Percentiles rank a stretch among this genome's conserved stretches.
These are phyloP conservation scores for Cladorrhinum sp. DNA, from an alignment of 2,329 filamentous ascomycete genomes.

Conservation along the genomic window DNA sequence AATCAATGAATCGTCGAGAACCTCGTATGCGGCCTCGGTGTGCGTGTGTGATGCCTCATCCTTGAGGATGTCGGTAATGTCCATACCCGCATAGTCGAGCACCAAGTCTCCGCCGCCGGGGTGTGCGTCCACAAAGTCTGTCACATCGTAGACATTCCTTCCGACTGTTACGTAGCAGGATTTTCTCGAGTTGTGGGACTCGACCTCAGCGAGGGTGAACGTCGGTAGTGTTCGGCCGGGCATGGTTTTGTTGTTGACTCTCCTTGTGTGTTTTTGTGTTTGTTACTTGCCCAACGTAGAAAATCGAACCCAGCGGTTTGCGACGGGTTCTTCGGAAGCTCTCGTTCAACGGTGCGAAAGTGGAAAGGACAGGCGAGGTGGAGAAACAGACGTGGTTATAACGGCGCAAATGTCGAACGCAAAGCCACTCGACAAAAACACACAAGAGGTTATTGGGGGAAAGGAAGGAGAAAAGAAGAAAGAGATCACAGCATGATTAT, in stretches of 20 bases:
- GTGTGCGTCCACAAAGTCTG: conserved; percentile 84
- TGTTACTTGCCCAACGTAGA: conserved; percentile 3
- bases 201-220: conserved; percentile 76
- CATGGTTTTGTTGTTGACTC: conserved; percentile 48
- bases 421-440: background rate
- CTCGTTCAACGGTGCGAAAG: background rate
- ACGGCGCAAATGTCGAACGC: background rate
- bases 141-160: conserved; percentile 90
- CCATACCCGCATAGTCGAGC: conserved; percentile 84
- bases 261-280: background rate
- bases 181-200: conserved; percentile 71
- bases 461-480: background rate
- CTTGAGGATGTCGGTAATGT: conserved; percentile 76
- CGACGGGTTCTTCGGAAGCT: conserved; percentile 4
- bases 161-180: conserved; percentile 94
- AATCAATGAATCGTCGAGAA: conserved; percentile 81
- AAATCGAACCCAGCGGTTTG: conserved; percentile 12
- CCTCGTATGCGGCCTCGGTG: conserved; percentile 91
- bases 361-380: background rate
- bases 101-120: conserved; percentile 87
- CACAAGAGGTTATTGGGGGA: background rate
- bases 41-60: conserved; percentile 82
- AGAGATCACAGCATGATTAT: background rate
- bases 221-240: conserved; percentile 78
- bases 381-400: background rate